Base-by-base conservation (phyloP, 208 protist genomes). In the Acanthamoeba castellanii region DNA sequence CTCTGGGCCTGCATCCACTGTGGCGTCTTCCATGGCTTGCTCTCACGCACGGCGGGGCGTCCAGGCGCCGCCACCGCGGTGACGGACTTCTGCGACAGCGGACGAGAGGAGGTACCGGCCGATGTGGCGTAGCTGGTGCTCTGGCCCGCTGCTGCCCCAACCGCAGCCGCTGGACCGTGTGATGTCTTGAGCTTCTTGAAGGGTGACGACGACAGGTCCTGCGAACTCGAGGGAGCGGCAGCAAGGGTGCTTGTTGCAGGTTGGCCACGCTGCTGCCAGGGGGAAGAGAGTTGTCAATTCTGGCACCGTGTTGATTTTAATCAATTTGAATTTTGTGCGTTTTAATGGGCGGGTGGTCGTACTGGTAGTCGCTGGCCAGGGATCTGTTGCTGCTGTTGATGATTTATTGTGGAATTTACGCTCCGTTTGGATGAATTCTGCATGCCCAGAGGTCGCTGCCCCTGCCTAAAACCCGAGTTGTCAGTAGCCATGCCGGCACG, bases 1-100 rank as follows among this genome's bases (percentile, higher is more conserved):
- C 66, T 74, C 32, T 74, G 66, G 37, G 37, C 37, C 32, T n/a
- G n/a, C 66, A 74, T 37, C 66, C 66, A 74, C 27, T 74, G 66
- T 18, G 66, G 66, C 66, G 66, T 74, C 66, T 11, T n/a, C 66
- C 66, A 74, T 7, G 66, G 66, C 66, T 74, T 74, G 66, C 66
- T 74, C n/a, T 74, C 37, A 42, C 37, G 37, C 37, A 42, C 66
- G 11, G 20, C 55, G 55, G 55, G 55, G 20, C 32, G 66, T 3
- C 22, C 32, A 16, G 66, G n/a, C n/a, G 66, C n/a, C 4, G 66
- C 22, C 27, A n/a, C 66, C n/a, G 20, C 66, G 3, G 22, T 5
- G 20, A 27, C 66, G 11, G 66, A 32, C 66, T 74, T 74, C n/a
- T 74, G 66, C 27, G 66, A 37, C 66, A 74, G 66, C 11, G 27